Evolutionary conservation across 1,284 basidiomycete species (phyloP), one percentile per base, ranked within the genome.

Genomic region (Cryptococcus amylolentus): DNA sequence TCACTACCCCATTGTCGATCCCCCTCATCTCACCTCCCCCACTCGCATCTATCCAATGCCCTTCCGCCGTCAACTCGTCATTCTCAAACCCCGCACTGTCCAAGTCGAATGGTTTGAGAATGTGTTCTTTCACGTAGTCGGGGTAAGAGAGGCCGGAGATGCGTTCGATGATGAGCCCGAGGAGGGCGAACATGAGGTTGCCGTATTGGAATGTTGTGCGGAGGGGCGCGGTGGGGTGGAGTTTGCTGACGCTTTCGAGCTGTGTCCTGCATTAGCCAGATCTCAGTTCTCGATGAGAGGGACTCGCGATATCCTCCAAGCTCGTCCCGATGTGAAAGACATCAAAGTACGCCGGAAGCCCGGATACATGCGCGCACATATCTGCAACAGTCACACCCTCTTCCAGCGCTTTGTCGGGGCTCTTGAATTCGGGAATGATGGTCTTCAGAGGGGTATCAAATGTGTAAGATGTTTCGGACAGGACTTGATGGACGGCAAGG

Each of bases 1-100:
- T 45, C 58, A 54, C 56, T 5, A 55, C 52, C 18, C 55, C 41
- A 23, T 42, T 51, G 6, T 39, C 53, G n/a, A 54, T 61, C 20
- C 47, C 56, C 14, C 28, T 60, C 8, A 28, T 61, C 23, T 31
- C 60, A 13, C 46, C 46, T 16, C 14, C 46, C 5, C 35, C n/a
- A 37, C 31, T 18, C 5, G 18, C 37, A 40, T 41, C 45, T 3
- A 18, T 23, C 31, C 52, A 47, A 23, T 54, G 45, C n/a, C 52
- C 52, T n/a, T 31, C 26, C 3, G 52, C 44, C 8, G 44, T 48
- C 13, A 9, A 8, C n/a, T 47, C 45, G 20, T 54, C 52, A 28
- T 8, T 14, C 8, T 26, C 16, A 23, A 54, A 54, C 10, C 44
- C 45, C 27, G 52, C 45, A 12, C 18, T 18, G 9, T n/a, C 20